Conservation (phyloP, 495 filamentous ascomycete species). For the Penicillium pancosmium region DNA sequence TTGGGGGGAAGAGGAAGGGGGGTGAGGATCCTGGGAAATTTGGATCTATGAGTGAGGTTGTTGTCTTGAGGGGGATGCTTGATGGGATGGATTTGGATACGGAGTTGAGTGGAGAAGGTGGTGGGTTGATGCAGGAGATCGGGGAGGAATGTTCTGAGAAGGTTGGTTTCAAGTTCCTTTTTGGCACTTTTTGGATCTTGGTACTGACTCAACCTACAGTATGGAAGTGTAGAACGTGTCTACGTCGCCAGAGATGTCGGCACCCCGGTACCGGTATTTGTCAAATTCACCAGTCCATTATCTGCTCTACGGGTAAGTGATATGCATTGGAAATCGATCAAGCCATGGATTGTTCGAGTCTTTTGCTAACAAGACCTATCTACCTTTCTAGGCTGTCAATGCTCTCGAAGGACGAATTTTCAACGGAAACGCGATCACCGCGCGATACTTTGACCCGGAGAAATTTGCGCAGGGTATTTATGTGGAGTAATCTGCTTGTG, state of each 20-base stretch:
- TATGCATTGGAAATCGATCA: background rate
- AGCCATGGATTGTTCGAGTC: background rate
- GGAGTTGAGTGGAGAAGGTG: slow-evolving; percentile 63
- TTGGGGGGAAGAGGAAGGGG: slow-evolving; percentile 60
- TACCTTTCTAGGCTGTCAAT: slow-evolving; percentile 74
- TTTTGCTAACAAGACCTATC: background rate
- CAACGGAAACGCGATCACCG: slow-evolving; percentile 78
- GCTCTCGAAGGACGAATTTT: slow-evolving; percentile 82
- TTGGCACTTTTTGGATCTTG: slow-evolving; percentile 3
- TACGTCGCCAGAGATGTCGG: slow-evolving; percentile 63
- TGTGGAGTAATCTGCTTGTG: slow-evolving; percentile 32
- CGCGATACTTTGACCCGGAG: slow-evolving; percentile 76
- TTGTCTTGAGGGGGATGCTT: slow-evolving; percentile 79
- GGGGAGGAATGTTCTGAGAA: slow-evolving; percentile 87
- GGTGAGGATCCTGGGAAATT: slow-evolving; percentile 62
- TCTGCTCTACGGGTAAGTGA: slow-evolving; percentile 76
- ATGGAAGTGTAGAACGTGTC: slow-evolving; percentile 84
- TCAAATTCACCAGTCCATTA: slow-evolving; percentile 82
- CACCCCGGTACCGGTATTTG: slow-evolving; percentile 70
- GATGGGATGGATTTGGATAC: slow-evolving; percentile 73
- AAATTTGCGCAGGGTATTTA: slow-evolving; percentile 79
- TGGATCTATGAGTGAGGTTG: slow-evolving; percentile 76
- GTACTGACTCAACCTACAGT: slow-evolving; percentile 46
- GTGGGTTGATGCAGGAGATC: slow-evolving; percentile 86
- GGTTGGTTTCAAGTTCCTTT: slow-evolving; percentile 38